These are phyloP conservation scores for Lasiosphaeria ovina DNA, from an alignment of 495 filamentous ascomycete species.

Conservation along the genomic window DNA sequence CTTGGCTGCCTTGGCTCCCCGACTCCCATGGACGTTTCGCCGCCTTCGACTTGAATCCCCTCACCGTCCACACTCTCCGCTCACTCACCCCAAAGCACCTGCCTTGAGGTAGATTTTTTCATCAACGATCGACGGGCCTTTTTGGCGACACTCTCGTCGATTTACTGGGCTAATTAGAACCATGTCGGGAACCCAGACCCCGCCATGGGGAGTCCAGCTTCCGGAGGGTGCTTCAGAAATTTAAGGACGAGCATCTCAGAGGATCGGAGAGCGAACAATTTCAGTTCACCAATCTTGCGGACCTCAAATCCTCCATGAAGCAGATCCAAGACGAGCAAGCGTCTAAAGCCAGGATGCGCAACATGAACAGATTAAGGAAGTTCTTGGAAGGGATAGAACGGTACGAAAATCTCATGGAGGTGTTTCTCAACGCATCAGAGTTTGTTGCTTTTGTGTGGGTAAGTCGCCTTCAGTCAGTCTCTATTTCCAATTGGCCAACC, in stretches of 20 bases:
- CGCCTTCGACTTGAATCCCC: neutral
- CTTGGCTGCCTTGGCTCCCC: constrained; percentile 5
- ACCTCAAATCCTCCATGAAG: constrained; percentile 7
- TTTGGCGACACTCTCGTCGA: neutral
- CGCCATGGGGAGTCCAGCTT: constrained; percentile 1
- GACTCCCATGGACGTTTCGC: constrained; percentile 5
- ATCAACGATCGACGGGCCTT: constrained; percentile 2
- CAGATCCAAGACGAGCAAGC: constrained; percentile 9
- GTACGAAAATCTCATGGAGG: constrained; percentile 11
- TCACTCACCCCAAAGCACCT: neutral
- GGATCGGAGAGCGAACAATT: constrained; percentile 2
- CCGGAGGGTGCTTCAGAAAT: neutral
- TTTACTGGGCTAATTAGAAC: neutral
- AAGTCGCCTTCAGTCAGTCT: neutral
- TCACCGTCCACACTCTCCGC: neutral
- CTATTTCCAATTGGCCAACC: neutral
- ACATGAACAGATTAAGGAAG: constrained; percentile 2
- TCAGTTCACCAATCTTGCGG: constrained; percentile 1
- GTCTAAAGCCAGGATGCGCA: constrained; percentile 1
- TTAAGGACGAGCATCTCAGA: constrained; percentile 3
- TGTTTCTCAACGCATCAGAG: constrained; percentile 7
- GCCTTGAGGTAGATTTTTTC: neutral
- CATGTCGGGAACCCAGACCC: neutral
- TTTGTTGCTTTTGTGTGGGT: constrained; percentile 12
- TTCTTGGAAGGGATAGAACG: constrained; percentile 12